These are phyloP conservation scores for Geotrichum reessii DNA, from an alignment of 1,139 yeast genomes.

Conservation along the genomic window DNA sequence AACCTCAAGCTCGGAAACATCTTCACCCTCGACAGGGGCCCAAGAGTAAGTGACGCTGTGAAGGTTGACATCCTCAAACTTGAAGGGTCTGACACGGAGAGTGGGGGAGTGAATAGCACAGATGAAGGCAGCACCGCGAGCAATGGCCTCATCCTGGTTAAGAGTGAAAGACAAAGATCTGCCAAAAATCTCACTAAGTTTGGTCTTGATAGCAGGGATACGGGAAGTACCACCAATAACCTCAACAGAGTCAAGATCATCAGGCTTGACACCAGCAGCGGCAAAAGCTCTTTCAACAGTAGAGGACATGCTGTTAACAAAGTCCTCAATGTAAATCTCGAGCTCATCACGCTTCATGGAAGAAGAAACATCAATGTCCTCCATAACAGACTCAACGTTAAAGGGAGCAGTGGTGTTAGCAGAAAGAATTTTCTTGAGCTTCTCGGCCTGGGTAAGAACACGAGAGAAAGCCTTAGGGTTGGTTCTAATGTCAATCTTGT, in stretches of 20 bases:
- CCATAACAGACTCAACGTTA: conserved; percentile 93
- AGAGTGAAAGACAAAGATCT: conserved; percentile 88
- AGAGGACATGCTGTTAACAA: conserved; percentile 63
- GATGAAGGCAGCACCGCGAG: conserved; percentile 97
- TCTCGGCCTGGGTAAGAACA: conserved; percentile 86
- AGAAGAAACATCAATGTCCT: conserved; percentile 92
- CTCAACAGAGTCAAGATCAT: conserved; percentile 84
- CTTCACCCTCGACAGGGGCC: conserved; percentile 89
- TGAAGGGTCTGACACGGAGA: conserved; percentile 96
- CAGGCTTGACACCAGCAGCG: conserved; percentile 66
- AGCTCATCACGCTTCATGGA: conserved; percentile 86
- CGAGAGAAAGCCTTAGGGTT: conserved; percentile 95
- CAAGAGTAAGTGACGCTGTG: conserved; percentile 91
- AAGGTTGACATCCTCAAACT: conserved; percentile 91
- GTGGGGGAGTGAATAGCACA: conserved; percentile 99
- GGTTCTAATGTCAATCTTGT: conserved; percentile 84
- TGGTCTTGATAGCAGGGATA: conserved; percentile 87
- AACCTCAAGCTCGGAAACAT: conserved; percentile 87
- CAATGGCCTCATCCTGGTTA: conserved; percentile 98
- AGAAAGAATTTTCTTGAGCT: conserved; percentile 88
- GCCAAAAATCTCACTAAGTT: conserved; percentile 72
- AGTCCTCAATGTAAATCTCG: conserved; percentile 81
- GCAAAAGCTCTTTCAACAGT: conserved; percentile 81
- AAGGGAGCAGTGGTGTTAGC: conserved; percentile 95
- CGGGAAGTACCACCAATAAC: conserved; percentile 98